Conservation (phyloP, 192 early-diverging fungal species). For the Thoreauomyces humboldtii region DNA sequence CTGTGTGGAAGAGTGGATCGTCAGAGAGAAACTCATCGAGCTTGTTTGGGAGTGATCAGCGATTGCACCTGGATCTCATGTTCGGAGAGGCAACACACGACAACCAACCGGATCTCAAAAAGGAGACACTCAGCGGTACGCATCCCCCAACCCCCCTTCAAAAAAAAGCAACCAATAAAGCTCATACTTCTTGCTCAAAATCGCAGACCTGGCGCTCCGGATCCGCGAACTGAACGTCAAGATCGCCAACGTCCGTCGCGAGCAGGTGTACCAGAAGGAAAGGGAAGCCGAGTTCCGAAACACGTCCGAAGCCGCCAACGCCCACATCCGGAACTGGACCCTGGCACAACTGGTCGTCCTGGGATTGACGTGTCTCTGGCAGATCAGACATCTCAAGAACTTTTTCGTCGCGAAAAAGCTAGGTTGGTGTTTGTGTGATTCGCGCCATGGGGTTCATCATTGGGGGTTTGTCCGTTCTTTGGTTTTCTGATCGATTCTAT, state of each 20-base stretch:
- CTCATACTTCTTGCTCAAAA: neutral
- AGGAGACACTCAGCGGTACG: slow-evolving; percentile 40
- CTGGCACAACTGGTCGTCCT: slow-evolving; percentile 81
- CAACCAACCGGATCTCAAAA: slow-evolving; percentile 41
- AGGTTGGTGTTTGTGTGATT: slow-evolving; percentile 44
- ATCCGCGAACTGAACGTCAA: slow-evolving; percentile 81
- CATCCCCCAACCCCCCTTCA: neutral
- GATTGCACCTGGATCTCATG: slow-evolving; percentile 59
- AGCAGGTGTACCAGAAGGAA: slow-evolving; percentile 89
- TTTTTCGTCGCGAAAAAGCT: slow-evolving; percentile 94
- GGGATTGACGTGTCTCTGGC: slow-evolving; percentile 65
- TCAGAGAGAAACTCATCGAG: neutral
- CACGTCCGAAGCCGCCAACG: slow-evolving; percentile 79
- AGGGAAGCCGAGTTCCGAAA: slow-evolving; percentile 88
- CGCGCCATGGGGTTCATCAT: no score
- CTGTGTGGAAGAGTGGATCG: no score
- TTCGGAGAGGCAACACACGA: slow-evolving; percentile 66
- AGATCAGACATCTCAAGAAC: slow-evolving; percentile 76
- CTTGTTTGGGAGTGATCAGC: slow-evolving; percentile 19
- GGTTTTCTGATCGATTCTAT: no score
- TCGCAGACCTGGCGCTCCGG: slow-evolving; percentile 62
- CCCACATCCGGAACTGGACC: slow-evolving; percentile 82
- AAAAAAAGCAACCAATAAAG: neutral
- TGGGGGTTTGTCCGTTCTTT: no score
- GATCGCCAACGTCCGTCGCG: slow-evolving; percentile 77